Conservation (phyloP, 2,329 filamentous ascomycete genomes). For the Ophiostoma populinum region DNA sequence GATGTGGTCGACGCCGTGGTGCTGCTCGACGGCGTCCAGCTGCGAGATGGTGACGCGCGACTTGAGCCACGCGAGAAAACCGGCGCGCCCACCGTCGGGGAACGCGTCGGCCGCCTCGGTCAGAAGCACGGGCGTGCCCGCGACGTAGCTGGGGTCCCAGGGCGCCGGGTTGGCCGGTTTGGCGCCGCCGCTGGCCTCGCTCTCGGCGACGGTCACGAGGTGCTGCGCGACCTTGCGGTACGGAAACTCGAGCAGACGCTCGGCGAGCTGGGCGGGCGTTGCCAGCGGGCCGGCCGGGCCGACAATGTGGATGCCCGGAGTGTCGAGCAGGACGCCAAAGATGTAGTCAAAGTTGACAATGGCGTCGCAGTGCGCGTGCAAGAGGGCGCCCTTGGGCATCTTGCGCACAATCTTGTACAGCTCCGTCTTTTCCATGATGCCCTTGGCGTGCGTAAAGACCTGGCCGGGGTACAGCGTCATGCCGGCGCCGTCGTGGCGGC, state of each 20-base stretch:
- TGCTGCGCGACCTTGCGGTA: slow-evolving; percentile 30
- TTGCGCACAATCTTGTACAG: slow-evolving; percentile 70
- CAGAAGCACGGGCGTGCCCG: slow-evolving; percentile 39
- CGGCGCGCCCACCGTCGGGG: slow-evolving; percentile 50
- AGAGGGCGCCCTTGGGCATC: slow-evolving; percentile 76
- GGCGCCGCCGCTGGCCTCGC: slow-evolving; percentile 12
- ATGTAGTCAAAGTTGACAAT: slow-evolving; percentile 81
- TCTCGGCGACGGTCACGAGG: slow-evolving; percentile 15
- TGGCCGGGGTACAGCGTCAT: slow-evolving; percentile 58
- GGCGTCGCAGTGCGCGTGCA: slow-evolving; percentile 81
- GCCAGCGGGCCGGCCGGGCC: slow-evolving; percentile 39
- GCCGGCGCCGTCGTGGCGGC: slow-evolving; percentile 3
- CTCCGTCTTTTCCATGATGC: slow-evolving; percentile 68
- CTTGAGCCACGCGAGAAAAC: slow-evolving; percentile 65
- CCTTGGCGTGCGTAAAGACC: slow-evolving; percentile 80
- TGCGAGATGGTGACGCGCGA: slow-evolving; percentile 53
- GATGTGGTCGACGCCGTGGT: slow-evolving; percentile 67
- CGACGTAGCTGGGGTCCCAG: slow-evolving; percentile 49
- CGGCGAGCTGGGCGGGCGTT: slow-evolving; percentile 32
- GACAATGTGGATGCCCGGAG: slow-evolving; percentile 56
- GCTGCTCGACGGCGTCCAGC: slow-evolving; percentile 59
- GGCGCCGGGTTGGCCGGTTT: slow-evolving; percentile 16
- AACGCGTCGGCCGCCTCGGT: slow-evolving; percentile 53
- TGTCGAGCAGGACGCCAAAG: slow-evolving; percentile 51
- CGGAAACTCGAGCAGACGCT: slow-evolving; percentile 35